Evolutionary conservation across 306 rosid species (phyloP).

Genomic region (Leucaena leucocephala): DNA sequence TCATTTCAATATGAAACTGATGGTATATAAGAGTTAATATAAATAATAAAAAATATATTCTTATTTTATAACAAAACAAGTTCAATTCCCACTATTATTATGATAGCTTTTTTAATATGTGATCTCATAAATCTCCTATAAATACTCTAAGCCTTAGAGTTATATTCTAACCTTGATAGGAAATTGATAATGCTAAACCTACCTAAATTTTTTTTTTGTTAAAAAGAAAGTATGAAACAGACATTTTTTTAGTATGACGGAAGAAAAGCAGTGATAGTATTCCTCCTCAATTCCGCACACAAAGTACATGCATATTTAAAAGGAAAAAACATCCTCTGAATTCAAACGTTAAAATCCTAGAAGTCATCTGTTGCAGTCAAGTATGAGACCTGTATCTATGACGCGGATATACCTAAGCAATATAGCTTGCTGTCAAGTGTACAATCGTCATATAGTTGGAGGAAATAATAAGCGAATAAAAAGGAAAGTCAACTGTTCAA

Average conservation of each 20-base stretch:
- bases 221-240: background rate
- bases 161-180: too few relatives aligned
- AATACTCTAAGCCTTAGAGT: too few relatives aligned
- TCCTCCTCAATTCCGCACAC: background rate
- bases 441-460: background rate
- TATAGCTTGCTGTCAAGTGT: background rate
- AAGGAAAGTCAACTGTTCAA: slow-evolving; percentile 13
- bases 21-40: too few relatives aligned
- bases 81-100: too few relatives aligned
- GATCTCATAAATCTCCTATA: too few relatives aligned
- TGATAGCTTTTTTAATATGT: too few relatives aligned
- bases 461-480: background rate
- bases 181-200: too few relatives aligned
- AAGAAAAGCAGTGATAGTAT: background rate
- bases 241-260: background rate
- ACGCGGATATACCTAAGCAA: background rate
- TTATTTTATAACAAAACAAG: too few relatives aligned
- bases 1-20: background rate
- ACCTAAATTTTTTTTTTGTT: too few relatives aligned
- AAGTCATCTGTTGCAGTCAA: slow-evolving; percentile 7
- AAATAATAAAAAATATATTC: too few relatives aligned
- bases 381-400: background rate
- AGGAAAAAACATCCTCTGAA: background rate
- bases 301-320: background rate
- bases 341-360: slow-evolving; percentile 8